Evolutionary conservation across 805 yeast genomes (phyloP).

Genomic region (Lachancea lanzarotensis): DNA sequence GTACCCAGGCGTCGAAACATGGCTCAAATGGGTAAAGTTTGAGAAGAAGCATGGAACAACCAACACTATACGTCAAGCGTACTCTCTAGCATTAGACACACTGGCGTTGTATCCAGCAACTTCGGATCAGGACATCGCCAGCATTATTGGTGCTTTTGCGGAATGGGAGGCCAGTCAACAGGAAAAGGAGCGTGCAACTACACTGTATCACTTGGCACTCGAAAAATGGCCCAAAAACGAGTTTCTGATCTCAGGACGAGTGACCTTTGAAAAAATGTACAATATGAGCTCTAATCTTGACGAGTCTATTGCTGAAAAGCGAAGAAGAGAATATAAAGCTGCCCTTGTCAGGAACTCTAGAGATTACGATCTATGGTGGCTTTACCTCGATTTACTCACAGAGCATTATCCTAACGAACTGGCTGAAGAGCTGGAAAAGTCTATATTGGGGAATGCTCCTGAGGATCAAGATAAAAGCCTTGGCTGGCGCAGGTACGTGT

Average conservation of each 20-base stretch:
- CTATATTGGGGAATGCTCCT: constrained; percentile 18
- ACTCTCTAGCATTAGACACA: constrained; percentile 58
- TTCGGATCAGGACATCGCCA: constrained; percentile 33
- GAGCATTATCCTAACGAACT: constrained; percentile 26
- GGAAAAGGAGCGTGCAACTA: constrained; percentile 58
- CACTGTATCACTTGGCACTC: constrained; percentile 48
- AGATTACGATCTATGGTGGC: constrained; percentile 84
- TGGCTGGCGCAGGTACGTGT: constrained; percentile 64
- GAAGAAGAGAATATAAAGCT: constrained; percentile 50
- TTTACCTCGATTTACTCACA: constrained; percentile 48
- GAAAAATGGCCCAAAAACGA: constrained; percentile 38
- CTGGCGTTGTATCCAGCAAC: constrained; percentile 31
- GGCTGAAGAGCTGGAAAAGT: constrained; percentile 11
- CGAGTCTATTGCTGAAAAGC: constrained; percentile 43
- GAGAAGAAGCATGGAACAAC: constrained; percentile 50
- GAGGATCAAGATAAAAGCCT: constrained; percentile 34
- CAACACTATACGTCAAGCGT: constrained; percentile 52
- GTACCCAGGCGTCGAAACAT: constrained; percentile 49
- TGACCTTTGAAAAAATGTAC: constrained; percentile 58
- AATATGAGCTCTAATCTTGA: constrained; percentile 54
- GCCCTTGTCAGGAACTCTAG: constrained; percentile 40
- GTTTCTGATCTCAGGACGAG: constrained; percentile 36
- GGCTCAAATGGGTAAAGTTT: constrained; percentile 72
- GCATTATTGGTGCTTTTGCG: constrained; percentile 45
- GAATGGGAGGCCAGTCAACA: constrained; percentile 57